Evolutionary conservation across 805 yeast genomes (phyloP), one percentile per base, ranked within the genome.

Genomic region (Kuraishia capsulata): DNA sequence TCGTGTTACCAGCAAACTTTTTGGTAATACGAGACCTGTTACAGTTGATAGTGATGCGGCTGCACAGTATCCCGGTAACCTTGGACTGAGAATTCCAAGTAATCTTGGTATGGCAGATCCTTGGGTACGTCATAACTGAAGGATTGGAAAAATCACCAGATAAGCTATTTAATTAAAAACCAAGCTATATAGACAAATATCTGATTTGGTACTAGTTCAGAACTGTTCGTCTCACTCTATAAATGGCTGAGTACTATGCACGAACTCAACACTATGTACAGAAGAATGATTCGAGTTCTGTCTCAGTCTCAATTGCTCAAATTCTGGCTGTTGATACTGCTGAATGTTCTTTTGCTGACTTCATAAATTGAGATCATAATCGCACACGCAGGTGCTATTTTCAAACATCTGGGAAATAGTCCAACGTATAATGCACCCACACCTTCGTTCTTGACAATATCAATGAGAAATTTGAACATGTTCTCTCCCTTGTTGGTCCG

Each of bases 351-450:
- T 58, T 92, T 92, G 20, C 94, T 83, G 33, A 89, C 65, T 56
- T 92, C 98, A 56, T 92, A 92, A 30, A 92, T 81, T 10, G 97
- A 86, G 33, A 92, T 88, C 98, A 92, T 92, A 29, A 92, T 90
- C 2, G 98, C 98, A 69, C 98, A 92, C 13, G 96, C 80, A 9
- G 98, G 97, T 0, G 97, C 96, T 20, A 92, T 83, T 54, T 92
- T 92, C 56, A 90, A 61, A 5, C 90, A 73, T 46, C 98, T 71
- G 0, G 97, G 97, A 2, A 75, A 65, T 29, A 88, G 61, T 0
- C 98, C 98, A 28, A 85, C 84, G 53, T 82, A 92, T n/a, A 92
- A 62, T 0, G 97, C 90, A 4, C 67, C 54, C n/a, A 75, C 35
- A 0, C 98, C 98, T 58, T 92, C 98, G 17, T 62, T 69, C 47